phyloP scores from a whole-genome alignment of 78 protist genomes.

The Creolimax fragrantissima region DNA sequence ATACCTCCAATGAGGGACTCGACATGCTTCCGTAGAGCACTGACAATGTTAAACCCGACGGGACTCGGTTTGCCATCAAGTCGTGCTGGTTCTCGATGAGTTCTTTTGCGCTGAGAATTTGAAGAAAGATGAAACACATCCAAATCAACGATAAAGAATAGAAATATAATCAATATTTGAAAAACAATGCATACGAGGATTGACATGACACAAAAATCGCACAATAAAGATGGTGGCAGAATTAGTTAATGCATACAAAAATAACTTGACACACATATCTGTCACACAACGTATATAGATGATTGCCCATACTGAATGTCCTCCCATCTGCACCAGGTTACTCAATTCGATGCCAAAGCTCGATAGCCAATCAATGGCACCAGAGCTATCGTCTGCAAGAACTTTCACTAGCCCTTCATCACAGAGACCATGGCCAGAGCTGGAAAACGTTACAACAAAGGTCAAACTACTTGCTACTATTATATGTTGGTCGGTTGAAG shows the following conservation, averaged over 20 bases:
- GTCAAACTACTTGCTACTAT: too few relatives aligned
- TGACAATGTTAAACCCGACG: constrained; percentile 43
- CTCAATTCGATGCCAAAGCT: constrained; percentile 26
- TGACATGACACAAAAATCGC: too few relatives aligned
- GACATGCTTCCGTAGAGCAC: constrained; percentile 11
- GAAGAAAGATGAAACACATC: neutral
- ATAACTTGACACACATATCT: neutral
- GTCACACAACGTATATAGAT: neutral
- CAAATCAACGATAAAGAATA: neutral
- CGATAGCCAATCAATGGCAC: constrained; percentile 18
- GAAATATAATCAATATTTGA: neutral
- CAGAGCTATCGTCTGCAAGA: neutral
- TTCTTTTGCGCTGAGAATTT: constrained; percentile 14
- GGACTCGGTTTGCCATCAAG: constrained; percentile 26
- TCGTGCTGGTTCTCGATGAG: constrained; percentile 37
- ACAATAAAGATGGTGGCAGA: neutral
- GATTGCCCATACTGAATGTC: constrained; percentile 26
- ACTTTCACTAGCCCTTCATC: neutral
- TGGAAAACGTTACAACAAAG: neutral
- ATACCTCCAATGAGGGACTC: constrained; percentile 11
- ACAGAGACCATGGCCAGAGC: neutral
- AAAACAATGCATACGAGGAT: too few relatives aligned
- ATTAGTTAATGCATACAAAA: neutral
- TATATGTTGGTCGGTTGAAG: too few relatives aligned
- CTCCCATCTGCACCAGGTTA: constrained; percentile 31